Evolutionary conservation across 2,329 filamentous ascomycete genomes (phyloP).

Genomic region (Colletotrichum aenigma): DNA sequence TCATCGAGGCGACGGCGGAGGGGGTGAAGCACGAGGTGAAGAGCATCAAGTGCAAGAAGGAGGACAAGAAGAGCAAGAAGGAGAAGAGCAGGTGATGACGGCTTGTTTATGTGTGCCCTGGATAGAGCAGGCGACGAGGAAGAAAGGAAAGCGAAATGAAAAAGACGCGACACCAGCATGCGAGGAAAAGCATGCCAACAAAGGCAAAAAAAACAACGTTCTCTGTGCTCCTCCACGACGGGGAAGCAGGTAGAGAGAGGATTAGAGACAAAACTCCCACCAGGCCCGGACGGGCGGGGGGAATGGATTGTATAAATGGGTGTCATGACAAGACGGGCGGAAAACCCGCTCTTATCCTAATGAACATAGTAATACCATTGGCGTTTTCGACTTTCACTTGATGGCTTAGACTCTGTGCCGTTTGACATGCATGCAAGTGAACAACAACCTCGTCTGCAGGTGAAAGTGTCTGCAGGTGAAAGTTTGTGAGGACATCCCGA

Average conservation of each 20-base stretch:
- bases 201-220: neutral
- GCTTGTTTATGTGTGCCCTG: neutral
- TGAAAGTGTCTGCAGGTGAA: no score
- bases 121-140: neutral
- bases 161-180: neutral
- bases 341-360: neutral
- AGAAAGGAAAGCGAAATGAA: no score
- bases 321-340: neutral
- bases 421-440: neutral
- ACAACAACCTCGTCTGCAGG: no score
- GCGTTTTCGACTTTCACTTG: neutral
- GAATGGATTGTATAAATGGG: neutral
- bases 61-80: slow-evolving; percentile 17
- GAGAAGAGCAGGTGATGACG: neutral
- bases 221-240: neutral
- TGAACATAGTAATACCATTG: slow-evolving; percentile 4
- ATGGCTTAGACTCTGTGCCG: neutral
- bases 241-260: neutral
- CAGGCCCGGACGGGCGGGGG: neutral
- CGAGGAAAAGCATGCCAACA: neutral
- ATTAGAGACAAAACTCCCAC: neutral
- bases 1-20: slow-evolving; percentile 62
- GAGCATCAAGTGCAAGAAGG: slow-evolving; percentile 44
- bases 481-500: no score
- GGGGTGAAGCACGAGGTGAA: slow-evolving; percentile 39